Evolutionary conservation across 2,329 filamentous ascomycete genomes (phyloP), one percentile per base, ranked within the genome.

Genomic region (Colletotrichum karsti): DNA sequence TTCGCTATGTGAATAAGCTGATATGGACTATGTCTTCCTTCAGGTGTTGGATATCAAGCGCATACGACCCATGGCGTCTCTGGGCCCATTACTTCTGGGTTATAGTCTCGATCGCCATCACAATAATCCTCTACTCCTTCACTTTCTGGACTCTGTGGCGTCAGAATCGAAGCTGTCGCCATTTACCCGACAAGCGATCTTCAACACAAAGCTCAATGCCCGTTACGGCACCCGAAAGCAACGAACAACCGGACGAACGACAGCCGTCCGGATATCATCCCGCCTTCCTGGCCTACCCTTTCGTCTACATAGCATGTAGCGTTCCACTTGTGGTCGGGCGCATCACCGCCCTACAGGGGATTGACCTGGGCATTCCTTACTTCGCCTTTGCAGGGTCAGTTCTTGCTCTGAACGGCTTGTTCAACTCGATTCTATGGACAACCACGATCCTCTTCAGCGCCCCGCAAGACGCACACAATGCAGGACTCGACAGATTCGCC

Each of bases 21-120:
- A 50, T 54, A 26, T 46, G 54, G n/a, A 63, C 50, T 37, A 0
- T 20, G 13, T 53, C n/a, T 0, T 15, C 13, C 2, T 28, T 6
- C 48, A 70, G 85, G 88, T 91, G 90, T 76, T 92, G 89, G 89
- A 84, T 91, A 18, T 87, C 86, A 63, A 76, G 83, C 13, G 75
- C 81, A n/a, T 87, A 87, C 69, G 62, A 69, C 18, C 81, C 84
- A 46, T 79, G 89, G 35, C 87, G 89, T 44, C 80, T 92, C 1
- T 84, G 84, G 77, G 82, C 87, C 2, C 89, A 91, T 71, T 91
- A 91, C 72, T 78, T 91, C 62, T 91, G 87, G 84, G 88, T 91
- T 60, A 90, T 83, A 67, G 72, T 82, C 22, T 74, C 77, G 6
- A 75, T 85, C 3, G 74, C 69, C 1, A 70, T 77, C 15, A 85